A percentile compares a stretch with the other conserved stretches of the same genome.
These are phyloP conservation scores for Alternaria sp. DNA, from an alignment of 2,329 filamentous ascomycete species.

Conservation along the genomic window DNA sequence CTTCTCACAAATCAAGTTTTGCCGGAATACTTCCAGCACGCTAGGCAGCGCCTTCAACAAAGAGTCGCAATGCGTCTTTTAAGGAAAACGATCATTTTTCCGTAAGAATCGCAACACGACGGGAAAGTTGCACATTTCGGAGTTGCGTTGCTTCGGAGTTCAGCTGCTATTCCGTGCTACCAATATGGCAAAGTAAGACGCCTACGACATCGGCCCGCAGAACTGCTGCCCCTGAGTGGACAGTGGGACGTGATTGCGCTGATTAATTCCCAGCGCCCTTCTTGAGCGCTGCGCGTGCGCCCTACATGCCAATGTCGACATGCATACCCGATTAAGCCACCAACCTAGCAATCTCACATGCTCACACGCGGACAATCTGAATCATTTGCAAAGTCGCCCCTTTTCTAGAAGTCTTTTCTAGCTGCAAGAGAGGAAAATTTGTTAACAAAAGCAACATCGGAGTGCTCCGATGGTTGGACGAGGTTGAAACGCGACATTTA, in stretches of 20 bases:
- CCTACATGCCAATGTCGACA: constrained; percentile 18
- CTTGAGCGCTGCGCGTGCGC: constrained; percentile 21
- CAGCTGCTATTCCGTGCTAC: not conserved
- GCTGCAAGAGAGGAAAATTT: constrained; percentile 16
- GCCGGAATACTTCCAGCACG: not conserved
- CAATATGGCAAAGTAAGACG: constrained; percentile 11
- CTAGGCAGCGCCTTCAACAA: not conserved
- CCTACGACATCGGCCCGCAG: constrained; percentile 18
- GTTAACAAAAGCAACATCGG: constrained; percentile 20
- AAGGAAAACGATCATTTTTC: not conserved
- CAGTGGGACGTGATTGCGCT: constrained; percentile 15
- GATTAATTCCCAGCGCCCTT: constrained; percentile 31
- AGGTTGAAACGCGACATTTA: constrained; percentile 17
- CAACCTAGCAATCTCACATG: not conserved
- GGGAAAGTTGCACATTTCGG: constrained; percentile 8
- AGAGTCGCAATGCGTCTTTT: not conserved
- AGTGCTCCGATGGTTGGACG: constrained; percentile 21
- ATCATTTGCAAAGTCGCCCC: not conserved
- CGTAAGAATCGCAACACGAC: not conserved
- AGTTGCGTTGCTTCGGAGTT: constrained; percentile 2
- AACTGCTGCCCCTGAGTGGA: constrained; percentile 22
- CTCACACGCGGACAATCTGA: not conserved
- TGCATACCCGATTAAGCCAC: constrained; percentile 14
- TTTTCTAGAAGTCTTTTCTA: not conserved
- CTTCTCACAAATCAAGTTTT: not conserved